Conservation (phyloP, 352 stramenopile species). For the Globisporangium perplexum region DNA sequence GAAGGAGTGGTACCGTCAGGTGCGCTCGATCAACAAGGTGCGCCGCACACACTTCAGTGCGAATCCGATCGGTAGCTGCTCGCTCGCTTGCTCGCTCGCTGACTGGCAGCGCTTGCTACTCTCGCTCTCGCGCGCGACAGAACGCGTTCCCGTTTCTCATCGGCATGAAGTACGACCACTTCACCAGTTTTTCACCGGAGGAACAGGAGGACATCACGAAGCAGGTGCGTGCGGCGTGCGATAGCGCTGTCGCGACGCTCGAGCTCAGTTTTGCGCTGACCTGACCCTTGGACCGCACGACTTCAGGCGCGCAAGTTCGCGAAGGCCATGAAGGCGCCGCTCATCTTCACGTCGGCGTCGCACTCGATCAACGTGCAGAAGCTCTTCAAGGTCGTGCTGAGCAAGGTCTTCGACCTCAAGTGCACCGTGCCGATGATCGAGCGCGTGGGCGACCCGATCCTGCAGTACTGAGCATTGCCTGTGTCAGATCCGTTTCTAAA, state of each 20-base stretch:
- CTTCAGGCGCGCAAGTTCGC: slow-evolving; percentile 90
- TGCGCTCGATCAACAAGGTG: slow-evolving; percentile 89
- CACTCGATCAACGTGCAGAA: slow-evolving; percentile 96
- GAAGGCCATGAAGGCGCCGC: slow-evolving; percentile 92
- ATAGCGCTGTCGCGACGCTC: not conserved
- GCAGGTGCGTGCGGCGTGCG: too few relatives aligned
- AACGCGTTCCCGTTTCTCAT: slow-evolving; percentile 92
- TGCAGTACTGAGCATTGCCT: slow-evolving; percentile 62
- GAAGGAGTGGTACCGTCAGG: slow-evolving; percentile 92
- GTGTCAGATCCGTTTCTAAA: not conserved
- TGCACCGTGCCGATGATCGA: slow-evolving; percentile 92
- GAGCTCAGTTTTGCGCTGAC: too few relatives aligned
- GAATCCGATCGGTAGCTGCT: not conserved
- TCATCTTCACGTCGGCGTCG: slow-evolving; percentile 92
- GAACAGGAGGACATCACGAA: slow-evolving; percentile 94
- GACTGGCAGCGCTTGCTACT: not conserved
- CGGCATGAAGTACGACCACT: slow-evolving; percentile 94
- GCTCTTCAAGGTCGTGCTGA: slow-evolving; percentile 93
- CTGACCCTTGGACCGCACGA: not conserved
- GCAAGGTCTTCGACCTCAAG: slow-evolving; percentile 93
- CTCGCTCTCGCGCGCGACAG: slow-evolving; percentile 19
- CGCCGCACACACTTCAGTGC: not conserved
- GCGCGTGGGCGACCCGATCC: slow-evolving; percentile 88
- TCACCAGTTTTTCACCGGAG: slow-evolving; percentile 85
- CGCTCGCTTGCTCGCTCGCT: not conserved